Evolutionary conservation across 2,329 filamentous ascomycete species (phyloP).

Genomic region (Drechslera avenae): DNA sequence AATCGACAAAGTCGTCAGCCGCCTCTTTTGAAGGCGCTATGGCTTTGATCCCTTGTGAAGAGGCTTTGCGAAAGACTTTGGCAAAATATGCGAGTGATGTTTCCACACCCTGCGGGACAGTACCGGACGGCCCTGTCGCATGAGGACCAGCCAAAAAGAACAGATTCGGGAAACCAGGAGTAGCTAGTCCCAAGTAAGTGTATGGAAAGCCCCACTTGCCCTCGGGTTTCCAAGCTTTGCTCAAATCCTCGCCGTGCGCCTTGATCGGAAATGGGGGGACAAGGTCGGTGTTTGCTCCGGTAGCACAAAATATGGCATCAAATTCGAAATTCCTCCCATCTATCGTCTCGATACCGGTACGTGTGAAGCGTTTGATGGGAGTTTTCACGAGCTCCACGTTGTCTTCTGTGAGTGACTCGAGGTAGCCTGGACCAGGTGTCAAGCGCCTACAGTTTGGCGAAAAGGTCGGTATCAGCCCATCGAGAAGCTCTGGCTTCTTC

Average conservation of each 20-base stretch:
- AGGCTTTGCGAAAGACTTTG: constrained; percentile 69
- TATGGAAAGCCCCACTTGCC: constrained; percentile 67
- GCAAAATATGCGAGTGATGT: constrained; percentile 69
- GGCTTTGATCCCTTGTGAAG: constrained; percentile 68
- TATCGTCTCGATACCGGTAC: constrained; percentile 46
- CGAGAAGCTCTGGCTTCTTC: constrained; percentile 50
- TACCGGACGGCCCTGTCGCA: constrained; percentile 59
- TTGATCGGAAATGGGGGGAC: constrained; percentile 65
- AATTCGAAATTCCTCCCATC: constrained; percentile 48
- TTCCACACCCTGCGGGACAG: constrained; percentile 70
- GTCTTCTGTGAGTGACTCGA: constrained; percentile 50
- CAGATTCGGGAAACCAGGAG: constrained; percentile 70
- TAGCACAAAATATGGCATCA: constrained; percentile 64
- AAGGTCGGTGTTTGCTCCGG: constrained; percentile 62
- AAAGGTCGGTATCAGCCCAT: constrained; percentile 51
- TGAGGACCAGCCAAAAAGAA: constrained; percentile 64
- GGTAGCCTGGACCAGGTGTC: constrained; percentile 45
- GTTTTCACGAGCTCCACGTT: constrained; percentile 50
- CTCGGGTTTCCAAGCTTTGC: constrained; percentile 61
- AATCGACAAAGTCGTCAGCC: constrained; percentile 67
- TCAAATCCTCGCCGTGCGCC: constrained; percentile 60
- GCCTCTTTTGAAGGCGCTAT: constrained; percentile 64
- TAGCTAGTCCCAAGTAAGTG: constrained; percentile 68
- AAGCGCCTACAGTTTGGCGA: constrained; percentile 41
- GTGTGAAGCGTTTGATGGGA: constrained; percentile 48